Evolutionary conservation across 1,139 yeast species (phyloP).

Genomic region (Taphrina pruni): DNA sequence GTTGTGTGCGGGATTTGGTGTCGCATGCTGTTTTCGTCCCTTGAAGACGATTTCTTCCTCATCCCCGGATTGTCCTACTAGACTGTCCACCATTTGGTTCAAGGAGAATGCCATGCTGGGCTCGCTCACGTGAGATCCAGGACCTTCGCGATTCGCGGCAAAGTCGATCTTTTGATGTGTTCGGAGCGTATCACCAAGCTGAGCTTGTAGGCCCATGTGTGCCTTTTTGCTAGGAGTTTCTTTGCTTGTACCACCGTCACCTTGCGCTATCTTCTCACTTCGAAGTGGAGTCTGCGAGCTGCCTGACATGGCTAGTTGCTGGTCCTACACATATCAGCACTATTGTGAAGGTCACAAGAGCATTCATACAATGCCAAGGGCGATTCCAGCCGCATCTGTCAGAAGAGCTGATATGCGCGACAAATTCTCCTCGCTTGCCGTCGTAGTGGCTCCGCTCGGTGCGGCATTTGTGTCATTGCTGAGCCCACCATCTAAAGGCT

Average conservation of each 20-base stretch:
- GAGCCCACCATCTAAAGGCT: slow-evolving; percentile 43
- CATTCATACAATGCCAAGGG: slow-evolving; percentile 9
- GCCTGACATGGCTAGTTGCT: slow-evolving; percentile 3
- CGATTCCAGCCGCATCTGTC: slow-evolving; percentile 42
- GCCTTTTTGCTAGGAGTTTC: background rate
- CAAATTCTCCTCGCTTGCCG: slow-evolving; percentile 38
- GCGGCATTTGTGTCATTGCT: slow-evolving; percentile 25
- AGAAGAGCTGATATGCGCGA: slow-evolving; percentile 44
- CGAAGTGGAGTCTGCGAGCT: background rate
- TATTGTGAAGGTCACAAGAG: background rate
- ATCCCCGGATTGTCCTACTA: slow-evolving; percentile 26
- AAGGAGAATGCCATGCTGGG: slow-evolving; percentile 35
- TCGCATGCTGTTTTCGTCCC: slow-evolving; percentile 21
- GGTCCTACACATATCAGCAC: slow-evolving; percentile 9
- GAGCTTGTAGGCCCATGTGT: background rate
- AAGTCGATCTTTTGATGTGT: background rate
- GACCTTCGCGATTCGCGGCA: background rate
- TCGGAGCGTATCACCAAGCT: background rate
- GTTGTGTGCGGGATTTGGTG: background rate
- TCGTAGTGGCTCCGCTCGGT: background rate
- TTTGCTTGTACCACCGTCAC: background rate
- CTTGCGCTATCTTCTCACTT: background rate
- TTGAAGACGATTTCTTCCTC: slow-evolving; percentile 33
- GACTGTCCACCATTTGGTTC: slow-evolving; percentile 30
- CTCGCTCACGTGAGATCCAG: slow-evolving; percentile 19